Evolutionary conservation across 441 rosid genomes (phyloP).

Genomic region (Aleurites moluccanus): DNA sequence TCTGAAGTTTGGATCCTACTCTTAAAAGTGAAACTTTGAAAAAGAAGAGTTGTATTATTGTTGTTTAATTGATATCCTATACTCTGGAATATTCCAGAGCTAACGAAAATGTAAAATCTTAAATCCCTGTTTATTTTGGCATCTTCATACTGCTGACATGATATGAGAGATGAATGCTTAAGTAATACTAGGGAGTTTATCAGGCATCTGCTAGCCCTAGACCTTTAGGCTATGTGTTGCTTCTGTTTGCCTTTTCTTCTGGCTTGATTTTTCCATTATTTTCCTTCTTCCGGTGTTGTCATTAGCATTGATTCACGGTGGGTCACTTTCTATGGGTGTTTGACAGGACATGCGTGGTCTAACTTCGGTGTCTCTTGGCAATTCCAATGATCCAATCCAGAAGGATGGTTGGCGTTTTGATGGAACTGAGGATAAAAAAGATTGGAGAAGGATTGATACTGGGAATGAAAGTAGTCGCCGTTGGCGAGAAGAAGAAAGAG

Average conservation of each 20-base stretch:
- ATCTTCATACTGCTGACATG: not conserved
- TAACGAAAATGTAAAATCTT: not conserved
- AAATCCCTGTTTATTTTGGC: not conserved
- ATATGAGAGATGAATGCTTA: not conserved
- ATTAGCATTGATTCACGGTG: not conserved
- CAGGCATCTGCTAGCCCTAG: not conserved
- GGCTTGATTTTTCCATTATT: not conserved
- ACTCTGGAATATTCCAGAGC: not conserved
- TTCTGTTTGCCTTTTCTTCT: not conserved
- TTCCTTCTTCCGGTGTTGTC: not conserved
- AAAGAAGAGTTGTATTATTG: not conserved
- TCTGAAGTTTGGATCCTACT: not conserved
- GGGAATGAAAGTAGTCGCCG: constrained; percentile 66
- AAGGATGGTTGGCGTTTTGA: constrained; percentile 91
- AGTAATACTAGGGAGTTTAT: not conserved
- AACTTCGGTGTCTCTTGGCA: constrained; percentile 52
- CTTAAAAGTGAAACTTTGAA: not conserved
- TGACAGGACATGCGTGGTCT: constrained; percentile 71
- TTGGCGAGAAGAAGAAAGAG: constrained; percentile 99
- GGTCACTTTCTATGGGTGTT: constrained; percentile 7
- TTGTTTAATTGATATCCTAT: not conserved
- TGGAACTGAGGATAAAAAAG: constrained; percentile 78
- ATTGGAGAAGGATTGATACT: constrained; percentile 64
- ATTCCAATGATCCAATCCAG: constrained; percentile 49
- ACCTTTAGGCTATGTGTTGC: not conserved